A percentile compares a stretch with the other conserved stretches of the same genome.
Conservation (phyloP, 169 alveolate species). For the Eimeria praecox region DNA sequence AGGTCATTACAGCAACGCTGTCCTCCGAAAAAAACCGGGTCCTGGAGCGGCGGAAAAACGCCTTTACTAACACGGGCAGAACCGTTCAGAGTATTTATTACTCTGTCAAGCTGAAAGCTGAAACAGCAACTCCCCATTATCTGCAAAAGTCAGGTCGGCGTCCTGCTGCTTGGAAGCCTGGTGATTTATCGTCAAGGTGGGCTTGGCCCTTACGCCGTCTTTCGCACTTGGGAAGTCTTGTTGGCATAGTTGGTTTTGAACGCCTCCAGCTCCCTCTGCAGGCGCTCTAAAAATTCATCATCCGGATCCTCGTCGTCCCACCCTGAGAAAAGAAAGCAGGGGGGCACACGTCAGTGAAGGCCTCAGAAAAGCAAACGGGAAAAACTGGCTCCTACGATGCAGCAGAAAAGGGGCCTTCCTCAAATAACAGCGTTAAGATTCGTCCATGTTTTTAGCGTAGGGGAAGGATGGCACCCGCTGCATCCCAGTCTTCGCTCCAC, state of each 20-base stretch:
- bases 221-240: conserved; percentile 50
- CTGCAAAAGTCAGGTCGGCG: neutral
- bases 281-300: conserved; percentile 81
- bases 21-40: neutral
- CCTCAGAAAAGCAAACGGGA: neutral
- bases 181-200: neutral
- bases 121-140: neutral
- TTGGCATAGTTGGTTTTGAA: conserved; percentile 68
- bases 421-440: neutral
- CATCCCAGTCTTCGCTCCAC: conserved; percentile 85
- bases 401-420: neutral
- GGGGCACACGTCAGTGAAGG: neutral
- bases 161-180: neutral
- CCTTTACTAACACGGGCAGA: neutral
- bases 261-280: conserved; percentile 83
- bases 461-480: conserved; percentile 75
- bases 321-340: conserved; percentile 41
- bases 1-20: neutral
- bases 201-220: conserved; percentile 20
- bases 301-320: conserved; percentile 85
- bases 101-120: neutral
- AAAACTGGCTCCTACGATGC: neutral
- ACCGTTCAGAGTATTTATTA: neutral
- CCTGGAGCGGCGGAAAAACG: neutral
- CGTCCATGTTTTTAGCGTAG: neutral